Evolutionary conservation across 768 basidiomycete genomes (phyloP).

Genomic region (Phaeotremella skinneri): DNA sequence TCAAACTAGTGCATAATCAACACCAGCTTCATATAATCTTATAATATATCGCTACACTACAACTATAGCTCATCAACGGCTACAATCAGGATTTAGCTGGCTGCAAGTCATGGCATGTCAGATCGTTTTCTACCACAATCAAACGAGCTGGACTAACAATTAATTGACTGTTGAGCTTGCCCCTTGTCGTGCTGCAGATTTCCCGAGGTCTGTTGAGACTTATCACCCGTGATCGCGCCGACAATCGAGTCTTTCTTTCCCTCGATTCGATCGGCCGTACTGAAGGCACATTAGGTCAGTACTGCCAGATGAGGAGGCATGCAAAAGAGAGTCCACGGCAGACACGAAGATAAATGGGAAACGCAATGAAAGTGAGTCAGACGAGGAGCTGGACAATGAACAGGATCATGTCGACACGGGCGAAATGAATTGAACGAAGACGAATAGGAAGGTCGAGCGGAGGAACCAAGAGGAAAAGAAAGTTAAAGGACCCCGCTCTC

Average conservation of each 20-base stretch:
- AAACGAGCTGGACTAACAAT: not conserved
- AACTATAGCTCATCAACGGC: no score
- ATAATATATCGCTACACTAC: no score
- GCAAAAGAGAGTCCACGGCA: not conserved
- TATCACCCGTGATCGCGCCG: conserved; percentile 50
- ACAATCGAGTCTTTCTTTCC: conserved; percentile 51
- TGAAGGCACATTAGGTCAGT: conserved; percentile 16
- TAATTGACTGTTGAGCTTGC: not conserved
- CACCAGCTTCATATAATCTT: no score
- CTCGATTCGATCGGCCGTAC: conserved; percentile 44
- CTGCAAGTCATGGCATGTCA: no score
- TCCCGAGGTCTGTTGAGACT: conserved; percentile 44
- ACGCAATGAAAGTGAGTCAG: not conserved
- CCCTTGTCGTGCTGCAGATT: conserved; percentile 31
- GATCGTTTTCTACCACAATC: no score
- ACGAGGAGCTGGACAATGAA: not conserved
- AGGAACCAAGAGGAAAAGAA: no score
- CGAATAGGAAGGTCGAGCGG: no score
- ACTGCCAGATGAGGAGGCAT: no score
- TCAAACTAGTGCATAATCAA: no score
- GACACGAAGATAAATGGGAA: not conserved
- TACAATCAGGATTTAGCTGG: no score
- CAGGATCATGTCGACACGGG: not conserved
- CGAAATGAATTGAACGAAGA: no score
- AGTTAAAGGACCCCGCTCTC: no score